Evolutionary conservation across 75 land plant genomes (phyloP).

Genomic region (Picea glauca): DNA sequence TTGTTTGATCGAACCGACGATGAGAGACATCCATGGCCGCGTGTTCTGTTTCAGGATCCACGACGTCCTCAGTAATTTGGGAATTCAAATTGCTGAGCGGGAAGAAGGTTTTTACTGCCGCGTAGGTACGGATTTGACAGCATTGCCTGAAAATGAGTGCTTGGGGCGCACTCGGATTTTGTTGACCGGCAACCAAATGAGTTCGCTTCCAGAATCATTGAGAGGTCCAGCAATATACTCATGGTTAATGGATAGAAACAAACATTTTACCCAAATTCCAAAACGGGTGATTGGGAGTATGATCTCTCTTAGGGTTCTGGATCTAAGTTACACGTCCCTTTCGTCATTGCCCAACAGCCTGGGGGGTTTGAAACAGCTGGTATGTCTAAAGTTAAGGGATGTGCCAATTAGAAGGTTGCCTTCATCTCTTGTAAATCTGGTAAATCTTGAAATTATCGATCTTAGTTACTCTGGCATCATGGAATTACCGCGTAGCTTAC

Average conservation of each 20-base stretch:
- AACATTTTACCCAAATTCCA: not conserved
- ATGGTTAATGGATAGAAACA: not conserved
- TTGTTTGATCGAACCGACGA: not conserved
- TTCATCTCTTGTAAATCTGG: not conserved
- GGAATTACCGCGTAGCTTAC: not conserved
- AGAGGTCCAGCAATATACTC: not conserved
- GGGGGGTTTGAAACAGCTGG: not conserved
- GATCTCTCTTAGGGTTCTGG: not conserved
- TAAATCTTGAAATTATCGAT: not conserved
- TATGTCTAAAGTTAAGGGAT: not conserved
- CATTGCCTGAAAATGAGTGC: not conserved
- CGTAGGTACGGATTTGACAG: not conserved
- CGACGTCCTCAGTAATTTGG: slow-evolving; percentile 11
- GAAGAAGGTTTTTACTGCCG: not conserved
- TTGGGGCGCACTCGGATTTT: not conserved
- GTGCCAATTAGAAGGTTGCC: not conserved
- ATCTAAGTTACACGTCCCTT: not conserved
- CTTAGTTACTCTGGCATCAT: not conserved
- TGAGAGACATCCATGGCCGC: not conserved
- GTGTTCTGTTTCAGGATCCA: not conserved
- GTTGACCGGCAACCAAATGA: not conserved
- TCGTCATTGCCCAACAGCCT: not conserved
- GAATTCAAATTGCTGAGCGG: slow-evolving; percentile 7
- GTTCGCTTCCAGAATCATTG: not conserved
- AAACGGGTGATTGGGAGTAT: not conserved